Percentiles rank a stretch among this genome's conserved stretches.
Evolutionary conservation across 768 basidiomycete genomes (phyloP).

Genomic region (Pleurotus pulmonarius): DNA sequence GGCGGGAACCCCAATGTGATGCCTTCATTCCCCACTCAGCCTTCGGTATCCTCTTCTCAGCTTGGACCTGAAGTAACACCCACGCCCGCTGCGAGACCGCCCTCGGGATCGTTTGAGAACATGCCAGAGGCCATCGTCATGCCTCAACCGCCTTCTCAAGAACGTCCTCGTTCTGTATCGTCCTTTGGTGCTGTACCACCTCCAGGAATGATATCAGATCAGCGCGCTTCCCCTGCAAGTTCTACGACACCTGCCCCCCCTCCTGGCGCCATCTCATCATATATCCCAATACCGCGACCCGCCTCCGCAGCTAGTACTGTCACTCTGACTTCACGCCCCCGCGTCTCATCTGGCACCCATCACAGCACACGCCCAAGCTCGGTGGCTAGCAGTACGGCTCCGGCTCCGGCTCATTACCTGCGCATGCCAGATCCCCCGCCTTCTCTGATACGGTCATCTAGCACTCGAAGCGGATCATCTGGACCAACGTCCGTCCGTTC

Average conservation of each 20-base stretch:
- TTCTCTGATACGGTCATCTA: background rate
- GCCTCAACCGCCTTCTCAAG: background rate
- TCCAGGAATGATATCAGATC: background rate
- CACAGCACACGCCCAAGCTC: background rate
- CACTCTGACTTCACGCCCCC: no score
- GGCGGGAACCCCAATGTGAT: background rate
- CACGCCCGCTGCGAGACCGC: background rate
- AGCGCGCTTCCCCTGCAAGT: background rate
- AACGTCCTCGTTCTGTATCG: constrained; percentile 1
- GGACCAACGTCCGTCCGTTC: background rate
- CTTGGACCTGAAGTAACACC: constrained; percentile 2
- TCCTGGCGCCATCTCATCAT: background rate
- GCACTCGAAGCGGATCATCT: background rate
- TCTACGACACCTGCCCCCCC: background rate
- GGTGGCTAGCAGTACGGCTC: background rate
- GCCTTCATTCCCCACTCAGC: constrained; percentile 1
- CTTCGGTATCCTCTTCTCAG: constrained; percentile 2
- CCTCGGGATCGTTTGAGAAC: background rate
- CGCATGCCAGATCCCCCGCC: constrained; percentile 4
- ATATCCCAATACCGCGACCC: background rate
- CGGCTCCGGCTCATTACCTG: background rate
- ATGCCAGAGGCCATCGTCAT: constrained; percentile 6
- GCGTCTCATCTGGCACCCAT: no score
- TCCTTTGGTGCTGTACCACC: background rate
- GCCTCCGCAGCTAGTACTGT: background rate